These are phyloP conservation scores for Sarocladium strictum DNA, from an alignment of 2,329 filamentous ascomycete genomes.

Conservation along the genomic window DNA sequence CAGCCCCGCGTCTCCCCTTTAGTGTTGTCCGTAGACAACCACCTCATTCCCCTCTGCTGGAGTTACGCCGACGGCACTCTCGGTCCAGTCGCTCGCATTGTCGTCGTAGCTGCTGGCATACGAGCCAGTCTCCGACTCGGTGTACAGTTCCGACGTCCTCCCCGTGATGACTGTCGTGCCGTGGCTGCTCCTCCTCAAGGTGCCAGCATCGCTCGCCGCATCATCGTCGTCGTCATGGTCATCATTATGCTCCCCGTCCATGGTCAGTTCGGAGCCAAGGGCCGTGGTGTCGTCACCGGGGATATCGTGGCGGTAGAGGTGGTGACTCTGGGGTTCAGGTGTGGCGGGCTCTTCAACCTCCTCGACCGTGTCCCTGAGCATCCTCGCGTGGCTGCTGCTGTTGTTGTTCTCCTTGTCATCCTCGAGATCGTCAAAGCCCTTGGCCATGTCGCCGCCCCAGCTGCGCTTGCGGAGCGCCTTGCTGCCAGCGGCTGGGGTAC, in stretches of 20 bases:
- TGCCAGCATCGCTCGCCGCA: conserved; percentile 37
- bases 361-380: conserved; percentile 58
- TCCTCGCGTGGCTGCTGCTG: no score
- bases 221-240: conserved; percentile 14
- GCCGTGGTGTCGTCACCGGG: conserved; percentile 21
- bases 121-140: conserved; percentile 26
- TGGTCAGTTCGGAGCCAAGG: conserved; percentile 16
- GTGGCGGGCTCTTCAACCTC: conserved; percentile 35
- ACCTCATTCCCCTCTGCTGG: conserved; percentile 27
- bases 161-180: conserved; percentile 42
- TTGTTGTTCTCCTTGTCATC: conserved; percentile 55
- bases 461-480: conserved; percentile 59
- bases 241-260: no score
- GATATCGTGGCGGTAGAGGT: conserved; percentile 14
- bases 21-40: conserved; percentile 25
- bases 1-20: not conserved
- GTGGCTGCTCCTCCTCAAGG: conserved; percentile 40
- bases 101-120: conserved; percentile 36
- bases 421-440: conserved; percentile 42
- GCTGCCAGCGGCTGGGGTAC: conserved; percentile 40
- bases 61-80: conserved; percentile 30
- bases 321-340: conserved; percentile 14
- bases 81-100: conserved; percentile 42
- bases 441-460: conserved; percentile 52
- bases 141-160: conserved; percentile 28